A percentile compares a stretch with the other conserved stretches of the same genome.
phyloP scores from a whole-genome alignment of 1,284 basidiomycete genomes.

The Tilletia walkeri region DNA sequence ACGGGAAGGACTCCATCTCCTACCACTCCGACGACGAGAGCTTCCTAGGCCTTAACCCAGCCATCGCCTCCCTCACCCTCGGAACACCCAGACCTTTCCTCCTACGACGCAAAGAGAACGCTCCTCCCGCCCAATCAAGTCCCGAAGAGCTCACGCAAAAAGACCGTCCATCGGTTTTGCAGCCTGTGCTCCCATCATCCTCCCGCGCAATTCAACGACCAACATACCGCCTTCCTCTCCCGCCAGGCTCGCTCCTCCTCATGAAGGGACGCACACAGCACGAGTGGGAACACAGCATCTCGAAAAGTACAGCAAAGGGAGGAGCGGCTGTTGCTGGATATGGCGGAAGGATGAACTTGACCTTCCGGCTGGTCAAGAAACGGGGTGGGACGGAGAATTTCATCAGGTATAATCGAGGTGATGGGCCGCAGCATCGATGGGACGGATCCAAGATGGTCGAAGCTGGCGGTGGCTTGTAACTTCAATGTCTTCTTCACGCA shows the following conservation, averaged over 20 bases:
- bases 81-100: slow-evolving; percentile 55
- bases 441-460: slow-evolving; percentile 15
- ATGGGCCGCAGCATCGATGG: slow-evolving; percentile 27
- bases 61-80: slow-evolving; percentile 56
- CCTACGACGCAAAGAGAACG: slow-evolving; percentile 49
- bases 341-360: slow-evolving; percentile 56
- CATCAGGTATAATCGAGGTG: slow-evolving; percentile 31
- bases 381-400: slow-evolving; percentile 48
- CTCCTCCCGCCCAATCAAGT: slow-evolving; percentile 17
- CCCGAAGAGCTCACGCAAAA: slow-evolving; percentile 12
- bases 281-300: slow-evolving; percentile 57
- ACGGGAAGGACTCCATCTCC: slow-evolving; percentile 55
- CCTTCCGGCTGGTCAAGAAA: slow-evolving; percentile 56
- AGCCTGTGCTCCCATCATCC: not conserved
- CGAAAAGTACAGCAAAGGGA: slow-evolving; percentile 47
- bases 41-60: slow-evolving; percentile 55
- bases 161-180: slow-evolving; percentile 20
- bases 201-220: slow-evolving; percentile 20
- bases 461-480: slow-evolving; percentile 10
- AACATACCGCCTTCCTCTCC: slow-evolving; percentile 51
- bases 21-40: slow-evolving; percentile 57
- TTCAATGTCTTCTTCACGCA: too few relatives aligned
- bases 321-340: slow-evolving; percentile 20
- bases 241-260: slow-evolving; percentile 56
- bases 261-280: slow-evolving; percentile 57